Conservation (phyloP, 2,329 filamentous ascomycete species). For the Zymoseptoria ardabiliae region DNA sequence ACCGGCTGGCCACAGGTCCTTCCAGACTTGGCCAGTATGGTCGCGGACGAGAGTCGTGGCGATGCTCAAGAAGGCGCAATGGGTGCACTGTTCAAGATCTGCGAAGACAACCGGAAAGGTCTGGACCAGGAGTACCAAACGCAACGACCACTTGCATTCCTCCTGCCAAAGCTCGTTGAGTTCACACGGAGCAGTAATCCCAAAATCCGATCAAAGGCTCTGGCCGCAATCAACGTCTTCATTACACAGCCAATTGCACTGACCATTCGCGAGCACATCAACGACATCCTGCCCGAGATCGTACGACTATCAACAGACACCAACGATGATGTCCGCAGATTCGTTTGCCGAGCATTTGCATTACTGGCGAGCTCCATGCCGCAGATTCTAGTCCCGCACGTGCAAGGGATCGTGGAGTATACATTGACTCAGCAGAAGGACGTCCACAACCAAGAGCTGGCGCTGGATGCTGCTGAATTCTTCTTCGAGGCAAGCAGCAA, state of each 20-base stretch:
- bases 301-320: slow-evolving; percentile 73
- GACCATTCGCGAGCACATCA: slow-evolving; percentile 71
- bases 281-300: slow-evolving; percentile 72
- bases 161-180: slow-evolving; percentile 84
- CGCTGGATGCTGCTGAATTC: slow-evolving; percentile 92
- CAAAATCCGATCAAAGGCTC: slow-evolving; percentile 70
- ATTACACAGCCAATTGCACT: slow-evolving; percentile 65
- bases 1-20: slow-evolving; percentile 87
- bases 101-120: slow-evolving; percentile 85
- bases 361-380: slow-evolving; percentile 85
- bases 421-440: slow-evolving; percentile 83
- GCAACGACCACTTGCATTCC: slow-evolving; percentile 76
- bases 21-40: slow-evolving; percentile 70
- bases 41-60: slow-evolving; percentile 62
- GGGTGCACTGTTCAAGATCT: slow-evolving; percentile 88
- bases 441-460: slow-evolving; percentile 74
- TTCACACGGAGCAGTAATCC: slow-evolving; percentile 70
- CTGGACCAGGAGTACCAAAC: slow-evolving; percentile 83
- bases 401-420: slow-evolving; percentile 83
- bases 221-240: slow-evolving; percentile 87
- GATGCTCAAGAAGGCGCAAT: slow-evolving; percentile 88
- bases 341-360: slow-evolving; percentile 89
- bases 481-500: slow-evolving; percentile 94
- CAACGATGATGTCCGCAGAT: slow-evolving; percentile 75
- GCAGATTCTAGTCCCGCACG: slow-evolving; percentile 82